These are phyloP conservation scores for Saturnispora gosingensis DNA, from an alignment of 805 yeast genomes.

Conservation along the genomic window DNA sequence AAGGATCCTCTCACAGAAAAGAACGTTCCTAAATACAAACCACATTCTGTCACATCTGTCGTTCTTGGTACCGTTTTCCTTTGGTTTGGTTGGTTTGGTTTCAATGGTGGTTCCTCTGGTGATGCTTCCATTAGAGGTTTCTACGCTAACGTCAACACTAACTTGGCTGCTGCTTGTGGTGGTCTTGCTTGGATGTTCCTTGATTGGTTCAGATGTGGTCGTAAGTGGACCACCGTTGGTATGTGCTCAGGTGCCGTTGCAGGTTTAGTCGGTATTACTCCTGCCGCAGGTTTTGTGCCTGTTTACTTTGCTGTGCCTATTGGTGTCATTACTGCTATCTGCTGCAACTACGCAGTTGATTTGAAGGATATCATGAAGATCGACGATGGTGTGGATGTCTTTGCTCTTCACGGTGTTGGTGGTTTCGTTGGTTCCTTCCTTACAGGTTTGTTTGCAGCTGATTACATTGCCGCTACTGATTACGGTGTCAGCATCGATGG, in stretches of 20 bases:
- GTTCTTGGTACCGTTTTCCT: constrained; percentile 89
- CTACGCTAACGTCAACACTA: constrained; percentile 90
- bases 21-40: constrained; percentile 80
- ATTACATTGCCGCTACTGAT: constrained; percentile 78
- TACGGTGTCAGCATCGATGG: constrained; percentile 59
- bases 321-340: constrained; percentile 67
- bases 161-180: constrained; percentile 88
- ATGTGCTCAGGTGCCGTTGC: constrained; percentile 90
- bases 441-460: constrained; percentile 90
- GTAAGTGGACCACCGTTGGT: constrained; percentile 89
- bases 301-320: constrained; percentile 80
- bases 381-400: constrained; percentile 94
- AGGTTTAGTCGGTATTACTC: constrained; percentile 92
- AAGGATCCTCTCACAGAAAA: constrained; percentile 63
- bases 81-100: constrained; percentile 99
- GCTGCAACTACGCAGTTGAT: constrained; percentile 82
- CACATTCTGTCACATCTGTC: constrained; percentile 84
- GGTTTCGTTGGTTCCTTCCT: constrained; percentile 75
- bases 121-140: constrained; percentile 87
- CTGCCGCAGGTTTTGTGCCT: constrained; percentile 95
- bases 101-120: constrained; percentile 98
- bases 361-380: constrained; percentile 60
- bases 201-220: constrained; percentile 79
- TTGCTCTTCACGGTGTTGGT: constrained; percentile 90
- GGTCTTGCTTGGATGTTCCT: constrained; percentile 91